These are phyloP conservation scores for Angomonas ambiguus DNA, from an alignment of 208 protist genomes.

Conservation along the genomic window DNA sequence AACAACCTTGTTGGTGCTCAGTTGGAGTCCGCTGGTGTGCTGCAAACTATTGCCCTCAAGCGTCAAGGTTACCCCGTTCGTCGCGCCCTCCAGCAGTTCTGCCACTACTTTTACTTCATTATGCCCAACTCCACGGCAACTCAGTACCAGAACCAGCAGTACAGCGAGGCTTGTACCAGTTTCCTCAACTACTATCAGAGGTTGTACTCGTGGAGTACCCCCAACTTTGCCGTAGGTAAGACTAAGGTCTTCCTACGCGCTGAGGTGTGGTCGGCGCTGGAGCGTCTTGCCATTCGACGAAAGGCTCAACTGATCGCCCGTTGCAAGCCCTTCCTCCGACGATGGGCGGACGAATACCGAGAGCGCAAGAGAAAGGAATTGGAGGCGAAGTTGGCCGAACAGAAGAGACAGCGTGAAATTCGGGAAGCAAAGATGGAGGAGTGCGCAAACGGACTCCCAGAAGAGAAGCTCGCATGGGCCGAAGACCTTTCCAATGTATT, in stretches of 20 bases:
- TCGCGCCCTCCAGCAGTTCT: constrained; percentile 71
- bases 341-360: constrained; percentile 60
- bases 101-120: constrained; percentile 77
- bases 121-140: constrained; percentile 29
- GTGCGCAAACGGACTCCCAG: constrained; percentile 32
- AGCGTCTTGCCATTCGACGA: constrained; percentile 71
- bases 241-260: constrained; percentile 88
- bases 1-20: constrained; percentile 80
- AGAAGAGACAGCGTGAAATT: constrained; percentile 40
- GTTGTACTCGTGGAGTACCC: constrained; percentile 52
- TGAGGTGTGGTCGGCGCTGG: constrained; percentile 77
- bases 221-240: constrained; percentile 78
- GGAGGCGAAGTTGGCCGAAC: constrained; percentile 45
- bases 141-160: constrained; percentile 39
- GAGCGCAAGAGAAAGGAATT: constrained; percentile 66
- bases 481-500: constrained; percentile 64
- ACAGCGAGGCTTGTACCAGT: constrained; percentile 34
- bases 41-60: constrained; percentile 90
- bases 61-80: constrained; percentile 88
- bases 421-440: constrained; percentile 47
- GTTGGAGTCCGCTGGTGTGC: constrained; percentile 86
- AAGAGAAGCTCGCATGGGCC: constrained; percentile 45
- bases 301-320: constrained; percentile 51
- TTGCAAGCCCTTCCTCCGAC: constrained; percentile 58
- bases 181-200: constrained; percentile 58